Percentiles rank a stretch among this genome's conserved stretches.
These are phyloP conservation scores for Gracilaria gracilis DNA, from an alignment of 23 red algal genomes.

Conservation along the genomic window DNA sequence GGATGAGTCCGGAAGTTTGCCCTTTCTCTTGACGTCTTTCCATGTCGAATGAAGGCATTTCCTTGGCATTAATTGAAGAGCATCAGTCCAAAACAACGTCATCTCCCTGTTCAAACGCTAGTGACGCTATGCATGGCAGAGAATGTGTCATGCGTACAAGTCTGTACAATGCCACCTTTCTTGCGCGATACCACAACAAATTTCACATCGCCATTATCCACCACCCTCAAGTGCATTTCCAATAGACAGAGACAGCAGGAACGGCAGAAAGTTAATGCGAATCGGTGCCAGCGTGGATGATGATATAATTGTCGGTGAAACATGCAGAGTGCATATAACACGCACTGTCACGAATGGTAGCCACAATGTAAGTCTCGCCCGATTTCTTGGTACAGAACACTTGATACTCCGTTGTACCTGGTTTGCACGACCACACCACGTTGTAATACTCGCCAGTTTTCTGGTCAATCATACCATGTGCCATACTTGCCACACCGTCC, in stretches of 20 bases:
- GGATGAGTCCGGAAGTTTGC: not conserved
- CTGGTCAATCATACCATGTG: no score
- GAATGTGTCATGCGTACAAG: not conserved
- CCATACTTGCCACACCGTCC: no score
- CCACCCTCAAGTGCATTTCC: not conserved
- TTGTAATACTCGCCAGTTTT: constrained; percentile 69
- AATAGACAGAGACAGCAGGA: constrained; percentile 14
- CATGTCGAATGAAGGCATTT: not conserved
- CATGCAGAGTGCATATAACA: no score
- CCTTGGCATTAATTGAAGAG: not conserved
- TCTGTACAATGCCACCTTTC: not conserved
- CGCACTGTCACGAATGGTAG: no score
- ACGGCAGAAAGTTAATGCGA: no score
- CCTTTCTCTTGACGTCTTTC: constrained; percentile 11
- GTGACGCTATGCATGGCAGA: constrained; percentile 12
- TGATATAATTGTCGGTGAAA: no score
- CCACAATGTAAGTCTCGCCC: no score
- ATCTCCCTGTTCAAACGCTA: constrained; percentile 9
- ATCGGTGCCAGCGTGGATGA: no score
- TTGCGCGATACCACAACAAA: constrained; percentile 13
- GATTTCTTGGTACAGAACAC: constrained; percentile 68
- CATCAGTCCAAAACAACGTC: no score
- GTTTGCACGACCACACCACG: constrained; percentile 11
- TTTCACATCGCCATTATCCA: not conserved
- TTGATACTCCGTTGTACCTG: constrained; percentile 27